Evolutionary conservation across 495 filamentous ascomycete genomes (phyloP).

Genomic region (Hypoxylon trugodes): DNA sequence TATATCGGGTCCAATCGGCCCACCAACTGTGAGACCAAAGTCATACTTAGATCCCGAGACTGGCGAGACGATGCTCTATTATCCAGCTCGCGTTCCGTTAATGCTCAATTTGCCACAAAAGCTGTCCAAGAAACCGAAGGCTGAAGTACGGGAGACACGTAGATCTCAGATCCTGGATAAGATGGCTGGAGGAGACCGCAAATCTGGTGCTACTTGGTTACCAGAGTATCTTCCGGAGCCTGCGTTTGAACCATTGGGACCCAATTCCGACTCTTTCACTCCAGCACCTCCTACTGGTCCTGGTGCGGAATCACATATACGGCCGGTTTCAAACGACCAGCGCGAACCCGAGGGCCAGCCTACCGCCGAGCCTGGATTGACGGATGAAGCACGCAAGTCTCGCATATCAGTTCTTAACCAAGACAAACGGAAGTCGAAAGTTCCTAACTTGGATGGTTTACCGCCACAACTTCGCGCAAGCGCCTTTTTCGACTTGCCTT

Average conservation of each 20-base stretch:
- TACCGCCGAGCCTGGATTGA: not conserved
- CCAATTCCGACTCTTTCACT: conserved; percentile 7
- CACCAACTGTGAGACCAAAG: conserved; percentile 58
- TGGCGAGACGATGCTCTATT: conserved; percentile 86
- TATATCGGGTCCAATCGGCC: conserved; percentile 30
- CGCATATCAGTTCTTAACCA: conserved; percentile 40
- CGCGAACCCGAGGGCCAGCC: conserved; percentile 10
- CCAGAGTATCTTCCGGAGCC: conserved; percentile 49
- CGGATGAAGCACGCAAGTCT: conserved; percentile 28
- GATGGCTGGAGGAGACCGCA: conserved; percentile 47
- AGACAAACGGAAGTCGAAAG: conserved; percentile 51
- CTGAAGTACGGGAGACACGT: conserved; percentile 68
- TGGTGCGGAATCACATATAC: conserved; percentile 4
- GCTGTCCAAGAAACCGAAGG: conserved; percentile 76
- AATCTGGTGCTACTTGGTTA: conserved; percentile 53
- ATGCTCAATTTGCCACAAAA: conserved; percentile 92
- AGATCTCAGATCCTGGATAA: conserved; percentile 68
- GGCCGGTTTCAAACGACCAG: not conserved
- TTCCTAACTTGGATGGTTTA: conserved; percentile 60
- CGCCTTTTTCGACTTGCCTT: conserved; percentile 84
- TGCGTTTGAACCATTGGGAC: conserved; percentile 45
- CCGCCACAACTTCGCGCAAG: conserved; percentile 91
- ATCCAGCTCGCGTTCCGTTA: conserved; percentile 92
- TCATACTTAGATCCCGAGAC: conserved; percentile 70
- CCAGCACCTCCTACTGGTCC: conserved; percentile 3